phyloP scores from a whole-genome alignment of 495 filamentous ascomycete species.

The Talaromyces proteolyticus region DNA sequence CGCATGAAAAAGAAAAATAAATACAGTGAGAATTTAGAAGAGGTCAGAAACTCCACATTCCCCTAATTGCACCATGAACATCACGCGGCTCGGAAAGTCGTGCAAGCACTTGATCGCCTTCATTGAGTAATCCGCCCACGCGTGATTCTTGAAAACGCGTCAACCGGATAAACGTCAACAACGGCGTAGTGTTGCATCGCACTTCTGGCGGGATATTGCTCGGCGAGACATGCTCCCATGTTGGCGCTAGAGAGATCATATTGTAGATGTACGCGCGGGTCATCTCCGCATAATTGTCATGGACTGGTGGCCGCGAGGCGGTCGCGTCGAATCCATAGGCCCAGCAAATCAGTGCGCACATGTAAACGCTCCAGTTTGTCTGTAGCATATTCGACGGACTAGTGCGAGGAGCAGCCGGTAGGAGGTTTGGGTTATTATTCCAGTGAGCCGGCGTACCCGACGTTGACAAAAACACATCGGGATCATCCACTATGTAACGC shows the following conservation, averaged over 20 bases:
- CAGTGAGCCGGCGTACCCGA: not conserved
- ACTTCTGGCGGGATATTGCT: slow-evolving; percentile 1
- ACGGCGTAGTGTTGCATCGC: slow-evolving; percentile 6
- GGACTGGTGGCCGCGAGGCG: not conserved
- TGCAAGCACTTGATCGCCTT: slow-evolving; percentile 12
- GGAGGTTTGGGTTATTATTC: not conserved
- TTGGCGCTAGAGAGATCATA: slow-evolving; percentile 7
- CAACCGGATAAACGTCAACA: slow-evolving; percentile 1
- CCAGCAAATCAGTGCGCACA: slow-evolving; percentile 16
- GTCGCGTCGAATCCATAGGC: slow-evolving; percentile 10
- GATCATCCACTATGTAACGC: slow-evolving; percentile 2
- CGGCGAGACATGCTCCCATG: slow-evolving; percentile 6
- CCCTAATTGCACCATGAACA: slow-evolving; percentile 6
- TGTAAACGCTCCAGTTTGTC: slow-evolving; percentile 14
- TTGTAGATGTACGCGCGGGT: slow-evolving; percentile 6
- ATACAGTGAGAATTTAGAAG: not conserved
- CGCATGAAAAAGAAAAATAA: not conserved
- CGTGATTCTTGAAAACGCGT: slow-evolving; percentile 4
- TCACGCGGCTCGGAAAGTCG: slow-evolving; percentile 10
- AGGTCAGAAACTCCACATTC: slow-evolving; percentile 9
- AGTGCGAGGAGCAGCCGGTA: not conserved
- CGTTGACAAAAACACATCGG: not conserved
- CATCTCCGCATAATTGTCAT: not conserved
- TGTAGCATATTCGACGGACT: slow-evolving; percentile 9
- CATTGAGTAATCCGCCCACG: slow-evolving; percentile 14